Evolutionary conservation across 2,329 filamentous ascomycete genomes (phyloP).

Genomic region (Monosporascus sp.): DNA sequence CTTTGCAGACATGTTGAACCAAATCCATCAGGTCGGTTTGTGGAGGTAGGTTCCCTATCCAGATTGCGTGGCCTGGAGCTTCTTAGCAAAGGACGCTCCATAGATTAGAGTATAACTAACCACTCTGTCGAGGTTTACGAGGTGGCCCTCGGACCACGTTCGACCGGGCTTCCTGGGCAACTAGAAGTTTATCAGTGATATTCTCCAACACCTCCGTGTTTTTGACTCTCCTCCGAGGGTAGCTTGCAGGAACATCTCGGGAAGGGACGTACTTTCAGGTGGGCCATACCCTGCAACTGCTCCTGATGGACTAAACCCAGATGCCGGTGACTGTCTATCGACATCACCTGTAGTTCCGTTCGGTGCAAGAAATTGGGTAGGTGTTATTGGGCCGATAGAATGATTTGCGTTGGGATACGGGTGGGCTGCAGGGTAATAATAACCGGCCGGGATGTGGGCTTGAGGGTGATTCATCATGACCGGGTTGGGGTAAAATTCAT

Average conservation of each 20-base stretch:
- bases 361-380: constrained; percentile 27
- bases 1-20: constrained; percentile 85
- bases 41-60: constrained; percentile 91
- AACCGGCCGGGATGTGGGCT: constrained; percentile 28
- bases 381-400: constrained; percentile 26
- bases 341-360: constrained; percentile 21
- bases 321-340: constrained; percentile 13
- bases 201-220: background rate
- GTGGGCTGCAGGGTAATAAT: constrained; percentile 38
- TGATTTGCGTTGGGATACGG: constrained; percentile 32
- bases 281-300: constrained; percentile 6
- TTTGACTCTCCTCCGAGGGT: background rate
- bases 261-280: constrained; percentile 22
- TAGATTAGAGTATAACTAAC: constrained; percentile 33
- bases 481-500: constrained; percentile 38
- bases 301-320: constrained; percentile 14
- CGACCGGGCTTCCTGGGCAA: constrained; percentile 27
- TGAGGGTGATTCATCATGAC: constrained; percentile 38
- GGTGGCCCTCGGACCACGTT: constrained; percentile 48
- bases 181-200: constrained; percentile 15
- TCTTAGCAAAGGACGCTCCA: constrained; percentile 10
- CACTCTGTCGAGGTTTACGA: constrained; percentile 55
- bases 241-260: background rate
- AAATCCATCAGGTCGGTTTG: constrained; percentile 75
- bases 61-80: constrained; percentile 71